phyloP scores from a whole-genome alignment of 208 protist species.

The Trypanosoma rangeli region DNA sequence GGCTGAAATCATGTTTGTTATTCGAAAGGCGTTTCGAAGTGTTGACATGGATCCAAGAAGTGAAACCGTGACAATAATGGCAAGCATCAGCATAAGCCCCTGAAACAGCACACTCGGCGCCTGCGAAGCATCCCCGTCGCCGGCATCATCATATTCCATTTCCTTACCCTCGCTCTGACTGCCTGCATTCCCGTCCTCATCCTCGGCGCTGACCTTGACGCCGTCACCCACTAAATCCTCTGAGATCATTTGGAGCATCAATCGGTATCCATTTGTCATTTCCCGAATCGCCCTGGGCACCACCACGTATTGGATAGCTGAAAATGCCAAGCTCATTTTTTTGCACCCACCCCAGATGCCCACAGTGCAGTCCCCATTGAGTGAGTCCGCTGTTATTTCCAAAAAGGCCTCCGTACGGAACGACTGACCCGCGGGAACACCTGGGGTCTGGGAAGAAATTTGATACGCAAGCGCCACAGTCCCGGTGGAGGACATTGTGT shows the following conservation, averaged over 20 bases:
- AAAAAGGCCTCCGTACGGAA: conserved; percentile 79
- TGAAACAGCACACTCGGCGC: conserved; percentile 51
- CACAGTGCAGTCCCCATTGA: conserved; percentile 55
- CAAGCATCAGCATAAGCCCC: conserved; percentile 57
- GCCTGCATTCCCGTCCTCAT: conserved; percentile 4
- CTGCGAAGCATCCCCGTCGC: conserved; percentile 24
- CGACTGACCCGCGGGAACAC: conserved; percentile 57
- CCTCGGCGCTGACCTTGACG: conserved; percentile 17
- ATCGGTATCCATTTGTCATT: conserved; percentile 75
- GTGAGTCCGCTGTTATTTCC: conserved; percentile 63
- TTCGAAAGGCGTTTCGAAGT: conserved; percentile 32
- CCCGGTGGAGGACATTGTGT: conserved; percentile 39
- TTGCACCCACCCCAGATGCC: conserved; percentile 70
- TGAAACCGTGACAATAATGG: conserved; percentile 56
- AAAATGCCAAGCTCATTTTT: conserved; percentile 73
- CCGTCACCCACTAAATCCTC: conserved; percentile 47
- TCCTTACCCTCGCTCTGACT: conserved; percentile 4
- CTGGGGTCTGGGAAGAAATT: conserved; percentile 82
- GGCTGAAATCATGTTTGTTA: conserved; percentile 23
- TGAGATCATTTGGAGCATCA: conserved; percentile 76
- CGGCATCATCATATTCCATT: conserved; percentile 5
- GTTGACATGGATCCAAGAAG: conserved; percentile 51
- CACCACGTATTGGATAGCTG: conserved; percentile 72
- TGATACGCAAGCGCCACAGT: conserved; percentile 67
- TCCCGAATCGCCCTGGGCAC: conserved; percentile 65